Conservation (phyloP, 1,139 yeast species). For the Saccharomyces hybrid region DNA sequence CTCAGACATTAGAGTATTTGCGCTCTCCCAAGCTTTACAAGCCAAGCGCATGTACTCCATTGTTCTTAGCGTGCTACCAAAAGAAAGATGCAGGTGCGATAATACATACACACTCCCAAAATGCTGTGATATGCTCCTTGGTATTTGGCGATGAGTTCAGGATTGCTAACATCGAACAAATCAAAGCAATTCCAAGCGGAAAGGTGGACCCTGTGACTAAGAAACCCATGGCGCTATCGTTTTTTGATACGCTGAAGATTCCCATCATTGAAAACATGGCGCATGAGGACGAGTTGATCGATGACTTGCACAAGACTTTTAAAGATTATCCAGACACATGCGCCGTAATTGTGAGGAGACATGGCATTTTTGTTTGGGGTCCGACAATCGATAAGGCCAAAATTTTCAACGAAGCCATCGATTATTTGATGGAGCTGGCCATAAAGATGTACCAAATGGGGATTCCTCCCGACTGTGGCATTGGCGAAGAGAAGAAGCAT, state of each 20-base stretch:
- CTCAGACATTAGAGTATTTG: slow-evolving; percentile 37
- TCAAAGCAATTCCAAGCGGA: slow-evolving; percentile 79
- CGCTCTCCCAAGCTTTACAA: slow-evolving; percentile 60
- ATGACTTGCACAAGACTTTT: slow-evolving; percentile 56
- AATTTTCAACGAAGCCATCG: slow-evolving; percentile 86
- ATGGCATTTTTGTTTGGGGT: slow-evolving; percentile 96
- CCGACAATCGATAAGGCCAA: slow-evolving; percentile 89
- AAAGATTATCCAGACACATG: slow-evolving; percentile 59
- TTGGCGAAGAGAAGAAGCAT: slow-evolving; percentile 31
- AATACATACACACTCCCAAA: slow-evolving; percentile 89
- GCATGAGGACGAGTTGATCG: slow-evolving; percentile 79
- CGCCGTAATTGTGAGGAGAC: slow-evolving; percentile 86
- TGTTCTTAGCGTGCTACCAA: slow-evolving; percentile 70
- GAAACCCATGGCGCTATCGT: slow-evolving; percentile 42
- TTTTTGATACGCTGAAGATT: slow-evolving; percentile 66
- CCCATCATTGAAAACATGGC: slow-evolving; percentile 91
- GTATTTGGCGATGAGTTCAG: slow-evolving; percentile 63
- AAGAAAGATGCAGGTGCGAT: slow-evolving; percentile 82
- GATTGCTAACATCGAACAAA: slow-evolving; percentile 80
- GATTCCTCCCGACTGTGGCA: slow-evolving; percentile 37
- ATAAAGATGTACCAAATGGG: slow-evolving; percentile 67
- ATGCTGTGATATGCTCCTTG: slow-evolving; percentile 75
- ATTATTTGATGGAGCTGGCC: slow-evolving; percentile 78
- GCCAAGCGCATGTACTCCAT: slow-evolving; percentile 90
- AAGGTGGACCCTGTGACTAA: slow-evolving; percentile 39